A percentile compares a stretch with the other conserved stretches of the same genome.
Conservation (phyloP, 345 rosid genomes). For the Cardiospermum halicacabum region DNA sequence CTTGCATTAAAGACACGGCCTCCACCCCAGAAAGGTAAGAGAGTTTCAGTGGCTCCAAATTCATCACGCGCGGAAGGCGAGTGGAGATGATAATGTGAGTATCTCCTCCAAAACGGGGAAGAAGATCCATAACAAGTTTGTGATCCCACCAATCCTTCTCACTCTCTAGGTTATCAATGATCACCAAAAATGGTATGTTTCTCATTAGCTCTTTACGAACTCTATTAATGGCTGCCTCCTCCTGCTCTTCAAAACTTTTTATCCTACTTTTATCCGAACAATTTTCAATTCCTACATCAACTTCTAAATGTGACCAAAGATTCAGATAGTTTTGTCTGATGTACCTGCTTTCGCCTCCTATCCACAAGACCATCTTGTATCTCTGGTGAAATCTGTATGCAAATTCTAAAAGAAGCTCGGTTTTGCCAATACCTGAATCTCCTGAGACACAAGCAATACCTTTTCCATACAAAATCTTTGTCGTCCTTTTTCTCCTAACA, state of each 20-base stretch:
- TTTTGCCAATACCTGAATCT: conserved; percentile 88
- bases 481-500: conserved; percentile 61
- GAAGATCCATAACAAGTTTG: conserved; percentile 89
- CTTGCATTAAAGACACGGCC: conserved; percentile 85
- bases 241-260: conserved; percentile 89
- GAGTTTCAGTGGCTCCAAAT: conserved; percentile 77
- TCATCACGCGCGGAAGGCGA: conserved; percentile 65
- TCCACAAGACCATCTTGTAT: conserved; percentile 95
- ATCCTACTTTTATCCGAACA: conserved; percentile 49
- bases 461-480: conserved; percentile 65
- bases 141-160: conserved; percentile 99
- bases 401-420: conserved; percentile 93
- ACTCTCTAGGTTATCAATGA: conserved; percentile 86
- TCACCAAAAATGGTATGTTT: conserved; percentile 80
- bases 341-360: conserved; percentile 86
- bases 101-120: conserved; percentile 93
- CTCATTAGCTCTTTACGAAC: conserved; percentile 85
- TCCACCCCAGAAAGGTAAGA: conserved; percentile 79
- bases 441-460: conserved; percentile 90
- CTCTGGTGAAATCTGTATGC: conserved; percentile 81
- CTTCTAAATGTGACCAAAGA: conserved; percentile 70
- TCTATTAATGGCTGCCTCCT: conserved; percentile 68
- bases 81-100: conserved; percentile 89
- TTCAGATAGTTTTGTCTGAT: conserved; percentile 84
- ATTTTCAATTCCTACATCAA: conserved; percentile 73